Evolutionary conservation across 805 yeast species (phyloP), one percentile per base, ranked within the genome.

Genomic region (Cyberlindnera euphorbiiphila): DNA sequence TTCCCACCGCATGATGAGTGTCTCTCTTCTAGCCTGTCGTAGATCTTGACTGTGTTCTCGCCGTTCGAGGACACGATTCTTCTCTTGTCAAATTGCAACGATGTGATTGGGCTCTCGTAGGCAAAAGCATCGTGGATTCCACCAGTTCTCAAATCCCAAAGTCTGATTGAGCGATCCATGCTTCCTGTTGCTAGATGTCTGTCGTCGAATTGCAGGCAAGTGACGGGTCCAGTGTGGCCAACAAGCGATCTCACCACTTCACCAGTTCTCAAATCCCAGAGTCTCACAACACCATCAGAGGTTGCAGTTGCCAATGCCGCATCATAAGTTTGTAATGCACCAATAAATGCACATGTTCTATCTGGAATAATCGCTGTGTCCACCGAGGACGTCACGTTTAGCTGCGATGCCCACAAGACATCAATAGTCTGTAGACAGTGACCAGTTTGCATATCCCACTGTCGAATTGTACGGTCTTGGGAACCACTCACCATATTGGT

Each of bases 231-330:
- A 3, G 85, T 77, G 54, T 82, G 89, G 0, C 91, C 89, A 25
- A 70, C 61, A 15, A 81, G 57, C 10, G 77, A 66, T 44, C 82
- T 62, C 29, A 77, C 75, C 13, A 78, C 79, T 45, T 76, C 81
- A 4, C 87, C 87, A 17, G 76, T 66, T 50, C 93, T 68, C 43
- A 83, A 58, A 60, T 83, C 93, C 89, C 91, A 83, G 16, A 83
- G 61, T 36, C 93, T 61, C 2, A 83, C 86, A 6, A 78, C 57
- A 1, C 91, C 91, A 57, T 83, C 91, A 13, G 76, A 76, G 0
- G 88, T 78, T 34, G 91, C 93, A 0, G 87, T 76, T 0, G 91
- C 91, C 46, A 83, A 61, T 0, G 89, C 91, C 0, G 86, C 85
- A 50, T 81, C 86, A 50, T 68, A 77, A 41, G 83, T 77, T 56